Percentiles rank a stretch among this genome's conserved stretches.
Conservation (phyloP, 78 protist genomes). For the Cavenderia fasciculata region DNA sequence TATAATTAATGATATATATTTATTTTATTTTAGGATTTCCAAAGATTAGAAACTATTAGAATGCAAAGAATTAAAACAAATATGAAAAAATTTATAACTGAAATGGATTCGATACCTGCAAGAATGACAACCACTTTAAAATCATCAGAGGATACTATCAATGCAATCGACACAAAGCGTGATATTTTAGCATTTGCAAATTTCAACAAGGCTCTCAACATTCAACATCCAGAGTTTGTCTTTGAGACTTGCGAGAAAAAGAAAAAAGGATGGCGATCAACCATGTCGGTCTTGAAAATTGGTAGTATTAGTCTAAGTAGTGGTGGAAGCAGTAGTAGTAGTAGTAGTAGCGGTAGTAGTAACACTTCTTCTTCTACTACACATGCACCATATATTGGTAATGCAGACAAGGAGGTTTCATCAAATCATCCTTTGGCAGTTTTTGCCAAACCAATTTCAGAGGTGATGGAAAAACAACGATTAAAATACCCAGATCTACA, state of each 20-base stretch:
- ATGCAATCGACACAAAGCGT: slow-evolving; percentile 48
- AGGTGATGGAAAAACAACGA: slow-evolving; percentile 46
- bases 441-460: slow-evolving; percentile 3
- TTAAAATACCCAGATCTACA: slow-evolving; percentile 31
- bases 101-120: slow-evolving; percentile 13
- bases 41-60: slow-evolving; percentile 43
- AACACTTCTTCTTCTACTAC: background rate
- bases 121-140: background rate
- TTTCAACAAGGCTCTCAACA: slow-evolving; percentile 28
- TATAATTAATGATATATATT: background rate
- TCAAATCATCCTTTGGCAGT: background rate
- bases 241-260: slow-evolving; percentile 49
- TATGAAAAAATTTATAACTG: slow-evolving; percentile 14
- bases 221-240: slow-evolving; percentile 15
- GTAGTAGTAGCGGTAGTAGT: background rate
- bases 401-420: background rate
- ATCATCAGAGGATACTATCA: slow-evolving; percentile 22
- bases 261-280: slow-evolving; percentile 55
- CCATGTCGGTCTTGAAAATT: slow-evolving; percentile 40
- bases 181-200: slow-evolving; percentile 51
- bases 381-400: background rate
- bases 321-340: slow-evolving; percentile 6
- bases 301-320: background rate
- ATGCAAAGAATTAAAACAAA: slow-evolving; percentile 77
- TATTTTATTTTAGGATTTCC: background rate